A percentile compares a stretch with the other conserved stretches of the same genome.
Evolutionary conservation across 129 eudicot genomes (phyloP).

Genomic region (Tagetes erecta): DNA sequence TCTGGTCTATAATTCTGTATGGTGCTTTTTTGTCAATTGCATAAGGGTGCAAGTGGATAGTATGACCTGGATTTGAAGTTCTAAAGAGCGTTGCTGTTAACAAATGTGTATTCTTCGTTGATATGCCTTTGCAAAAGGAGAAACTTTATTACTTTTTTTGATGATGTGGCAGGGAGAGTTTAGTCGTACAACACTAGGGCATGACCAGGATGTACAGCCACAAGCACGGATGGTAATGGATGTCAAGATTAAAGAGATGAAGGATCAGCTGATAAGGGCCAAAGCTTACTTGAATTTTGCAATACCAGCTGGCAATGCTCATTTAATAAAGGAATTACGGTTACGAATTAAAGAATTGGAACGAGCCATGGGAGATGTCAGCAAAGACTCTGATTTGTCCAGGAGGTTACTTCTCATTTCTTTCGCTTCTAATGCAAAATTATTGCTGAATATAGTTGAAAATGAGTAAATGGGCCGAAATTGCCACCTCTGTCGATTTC

Average conservation of each 20-base stretch:
- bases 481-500: background rate
- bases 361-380: conserved; percentile 62
- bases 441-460: background rate
- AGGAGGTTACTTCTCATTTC: conserved; percentile 48
- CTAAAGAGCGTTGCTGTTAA: conserved; percentile 10
- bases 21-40: background rate
- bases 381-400: conserved; percentile 66
- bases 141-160: conserved; percentile 10
- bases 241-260: conserved; percentile 78
- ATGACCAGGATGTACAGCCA: conserved; percentile 28
- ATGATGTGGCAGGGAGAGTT: conserved; percentile 45
- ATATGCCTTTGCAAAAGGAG: conserved; percentile 6
- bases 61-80: background rate
- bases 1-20: background rate
- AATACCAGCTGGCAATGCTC: conserved; percentile 61
- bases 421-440: background rate
- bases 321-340: conserved; percentile 78
- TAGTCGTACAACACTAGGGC: conserved; percentile 35
- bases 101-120: background rate
- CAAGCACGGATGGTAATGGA: conserved; percentile 42
- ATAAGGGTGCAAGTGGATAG: conserved; percentile 2
- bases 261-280: conserved; percentile 90
- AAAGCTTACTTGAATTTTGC: conserved; percentile 79
- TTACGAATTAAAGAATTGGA: conserved; percentile 72
- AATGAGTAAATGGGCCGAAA: background rate